Conservation (phyloP, 805 yeast genomes). For the Ascoidea asiatica region DNA sequence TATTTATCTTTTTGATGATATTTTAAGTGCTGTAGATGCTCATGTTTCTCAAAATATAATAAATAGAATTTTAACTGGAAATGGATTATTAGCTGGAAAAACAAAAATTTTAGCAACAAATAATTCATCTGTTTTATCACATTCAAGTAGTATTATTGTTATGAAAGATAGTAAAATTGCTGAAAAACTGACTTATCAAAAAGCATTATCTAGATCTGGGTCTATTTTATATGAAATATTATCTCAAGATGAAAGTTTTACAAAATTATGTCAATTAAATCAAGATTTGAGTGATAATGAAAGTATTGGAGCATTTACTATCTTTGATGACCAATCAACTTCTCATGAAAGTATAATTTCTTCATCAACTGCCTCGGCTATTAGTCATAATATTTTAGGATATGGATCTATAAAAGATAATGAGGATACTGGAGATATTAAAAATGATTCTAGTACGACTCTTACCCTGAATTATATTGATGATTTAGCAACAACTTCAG, state of each 20-base stretch:
- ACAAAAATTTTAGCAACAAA: slow-evolving; percentile 47
- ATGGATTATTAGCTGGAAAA: slow-evolving; percentile 36
- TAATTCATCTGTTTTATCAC: slow-evolving; percentile 36
- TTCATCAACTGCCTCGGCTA: neutral
- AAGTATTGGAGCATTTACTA: neutral
- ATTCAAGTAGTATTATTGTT: slow-evolving; percentile 27
- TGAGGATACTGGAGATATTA: too few relatives aligned
- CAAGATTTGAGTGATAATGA: neutral
- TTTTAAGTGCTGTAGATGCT: slow-evolving; percentile 59
- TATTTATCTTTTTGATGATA: slow-evolving; percentile 47
- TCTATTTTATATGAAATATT: too few relatives aligned
- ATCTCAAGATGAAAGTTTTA: neutral
- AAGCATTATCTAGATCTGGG: too few relatives aligned
- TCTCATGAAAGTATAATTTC: neutral
- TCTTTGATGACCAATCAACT: neutral
- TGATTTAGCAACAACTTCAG: neutral
- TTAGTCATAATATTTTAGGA: too few relatives aligned
- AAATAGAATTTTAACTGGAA: slow-evolving; percentile 27
- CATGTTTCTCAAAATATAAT: slow-evolving; percentile 47
- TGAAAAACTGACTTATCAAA: too few relatives aligned
- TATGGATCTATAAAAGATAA: neutral
- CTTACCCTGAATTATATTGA: neutral
- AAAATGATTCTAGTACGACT: neutral
- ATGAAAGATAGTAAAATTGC: too few relatives aligned
- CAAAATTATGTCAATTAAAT: neutral